Base-by-base conservation (phyloP, 805 yeast genomes). In the Yamadazyma paraphyllophila region DNA sequence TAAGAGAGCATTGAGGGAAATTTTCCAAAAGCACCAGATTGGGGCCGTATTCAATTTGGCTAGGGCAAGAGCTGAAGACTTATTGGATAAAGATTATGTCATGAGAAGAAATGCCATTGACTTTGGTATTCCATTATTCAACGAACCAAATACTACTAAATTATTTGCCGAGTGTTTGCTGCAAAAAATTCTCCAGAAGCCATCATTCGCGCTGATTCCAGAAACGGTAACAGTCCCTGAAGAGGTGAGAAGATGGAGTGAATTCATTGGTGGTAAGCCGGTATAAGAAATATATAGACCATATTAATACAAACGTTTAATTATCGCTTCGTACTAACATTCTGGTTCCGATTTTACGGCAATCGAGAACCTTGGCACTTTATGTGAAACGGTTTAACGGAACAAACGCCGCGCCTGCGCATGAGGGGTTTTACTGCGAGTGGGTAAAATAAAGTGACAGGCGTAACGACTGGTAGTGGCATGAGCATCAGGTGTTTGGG, bases 71-170 rank as follows among this genome's bases (percentile, higher is more conserved):
- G 99, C 98, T 36, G 95, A 88, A 59, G 72, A 78, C 53, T 76
- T 88, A 53, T 67, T 80, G 53, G 97, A 94, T 62, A 85, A 86
- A 67, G 97, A 94, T 70, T 94, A 94, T 67, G 84, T 92, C 47
- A 94, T 94, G 99, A 85, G 99, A 77, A 85, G 99, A 76, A 94
- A 94, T 66, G 98, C 99, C 39, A 95, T 94, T 71, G 99, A 94
- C 67, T 94, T 94, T 65, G 98, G 88, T 49, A 85, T 92, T 60
- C 97, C 99, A 36, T 76, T 94, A 63, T 92, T 94, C 76, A 94
- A 92, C 64, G 99, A 94, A 74, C 97, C 98, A 53, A 83, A 89
- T 64, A 95, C 99, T 16, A 85, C 97, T 2, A 63, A 83, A 58
- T 71, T 94, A 57, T 94, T 94, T 67, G 90, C 97, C 16, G 73